A percentile compares a stretch with the other conserved stretches of the same genome.
Evolutionary conservation across 257 asterid genomes (phyloP).

Genomic region (Galeopsis tetrahit): DNA sequence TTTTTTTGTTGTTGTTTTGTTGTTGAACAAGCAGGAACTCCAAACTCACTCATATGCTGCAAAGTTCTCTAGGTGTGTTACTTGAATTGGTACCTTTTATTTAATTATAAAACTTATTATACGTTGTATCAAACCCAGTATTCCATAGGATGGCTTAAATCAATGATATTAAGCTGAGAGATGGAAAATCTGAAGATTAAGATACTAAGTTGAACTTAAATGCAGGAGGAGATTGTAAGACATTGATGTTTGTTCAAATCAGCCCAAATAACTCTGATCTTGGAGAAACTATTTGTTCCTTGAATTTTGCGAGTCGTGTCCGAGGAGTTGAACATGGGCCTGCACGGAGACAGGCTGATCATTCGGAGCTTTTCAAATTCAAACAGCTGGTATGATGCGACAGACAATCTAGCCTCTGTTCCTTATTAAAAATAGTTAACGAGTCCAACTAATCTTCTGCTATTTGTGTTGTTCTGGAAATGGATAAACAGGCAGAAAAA

Average conservation of each 20-base stretch:
- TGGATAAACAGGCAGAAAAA: slow-evolving; percentile 75
- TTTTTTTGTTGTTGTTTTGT: slow-evolving; percentile 35
- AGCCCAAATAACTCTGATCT: slow-evolving; percentile 75
- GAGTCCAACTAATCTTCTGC: slow-evolving; percentile 30
- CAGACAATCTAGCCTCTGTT: not conserved
- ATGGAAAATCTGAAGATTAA: slow-evolving; percentile 9
- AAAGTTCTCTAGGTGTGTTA: slow-evolving; percentile 85
- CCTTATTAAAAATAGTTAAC: not conserved
- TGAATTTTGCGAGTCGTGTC: slow-evolving; percentile 90
- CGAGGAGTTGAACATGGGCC: slow-evolving; percentile 96
- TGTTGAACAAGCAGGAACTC: slow-evolving; percentile 72
- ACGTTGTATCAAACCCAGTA: not conserved
- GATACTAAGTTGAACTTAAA: slow-evolving; percentile 24
- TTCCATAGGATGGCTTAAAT: slow-evolving; percentile 11
- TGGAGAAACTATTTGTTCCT: slow-evolving; percentile 90
- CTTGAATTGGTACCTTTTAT: not conserved
- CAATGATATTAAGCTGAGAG: not conserved
- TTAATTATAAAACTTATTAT: not conserved
- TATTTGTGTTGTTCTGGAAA: not conserved
- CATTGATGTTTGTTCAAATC: slow-evolving; percentile 43
- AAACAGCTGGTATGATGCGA: slow-evolving; percentile 73
- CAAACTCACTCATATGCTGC: slow-evolving; percentile 97
- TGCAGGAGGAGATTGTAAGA: slow-evolving; percentile 98
- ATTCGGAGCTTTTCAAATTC: slow-evolving; percentile 68
- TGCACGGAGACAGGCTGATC: slow-evolving; percentile 78